Evolutionary conservation across 495 filamentous ascomycete genomes (phyloP), one percentile per base, ranked within the genome.

Genomic region (Tuber brumale): DNA sequence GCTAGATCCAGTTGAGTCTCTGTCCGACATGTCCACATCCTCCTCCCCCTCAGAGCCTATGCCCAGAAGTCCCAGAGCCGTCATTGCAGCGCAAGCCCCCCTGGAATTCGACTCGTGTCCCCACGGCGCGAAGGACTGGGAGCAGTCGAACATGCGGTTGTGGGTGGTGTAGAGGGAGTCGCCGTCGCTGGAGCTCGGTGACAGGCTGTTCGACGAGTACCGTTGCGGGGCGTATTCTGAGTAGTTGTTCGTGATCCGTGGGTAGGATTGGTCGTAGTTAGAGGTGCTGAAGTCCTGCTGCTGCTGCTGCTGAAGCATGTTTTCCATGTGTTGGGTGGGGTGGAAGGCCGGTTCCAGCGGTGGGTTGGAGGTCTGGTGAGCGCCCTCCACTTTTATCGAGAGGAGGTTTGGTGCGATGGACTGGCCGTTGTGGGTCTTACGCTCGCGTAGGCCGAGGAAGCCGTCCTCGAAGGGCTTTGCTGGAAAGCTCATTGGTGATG

Each of bases 401-500:
- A 80, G 71, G 43, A 80, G 70, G 19, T 71, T 48, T 5, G 78
- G 78, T 39, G 78, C 78, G 43, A 80, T 80, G 48, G 78, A 80
- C 41, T 72, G 78, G 16, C 70, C 76, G 66, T 79, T 74, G 37
- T 75, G 77, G n/a, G 51, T 21, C 69, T 76, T 45, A 42, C 57
- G 41, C 72, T 73, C 41, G 57, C 76, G 46, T 43, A 71, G 45
- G 31, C 78, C 48, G 72, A 79, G 45, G 72, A 51, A 37, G 41
- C 72, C 70, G 8, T 79, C 70, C 5, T 71, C 73, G 41, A 80
- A 79, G 23, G 74, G 46, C 66, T 66, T 73, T 61, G 75, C 71
- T 14, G 46, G 48, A 42, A 77, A 78, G 10, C 21, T 48, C 44
- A 39, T 70, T 5, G 72, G 57, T 5, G 73, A 73, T 41, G 57